These are phyloP conservation scores for Noccaea bulbosa DNA, from an alignment of 345 rosid species.

Conservation along the genomic window DNA sequence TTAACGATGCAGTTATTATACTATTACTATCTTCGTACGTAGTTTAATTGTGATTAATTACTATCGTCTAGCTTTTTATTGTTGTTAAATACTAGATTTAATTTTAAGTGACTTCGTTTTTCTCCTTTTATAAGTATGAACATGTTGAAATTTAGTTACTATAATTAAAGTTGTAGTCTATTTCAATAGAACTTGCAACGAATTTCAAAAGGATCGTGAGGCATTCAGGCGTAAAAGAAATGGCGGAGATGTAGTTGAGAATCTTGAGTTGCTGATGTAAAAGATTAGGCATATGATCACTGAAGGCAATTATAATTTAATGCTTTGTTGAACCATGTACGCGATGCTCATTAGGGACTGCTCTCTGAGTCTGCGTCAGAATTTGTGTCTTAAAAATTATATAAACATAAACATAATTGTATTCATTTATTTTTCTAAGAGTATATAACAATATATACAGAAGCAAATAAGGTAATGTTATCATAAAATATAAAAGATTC, in stretches of 20 bases:
- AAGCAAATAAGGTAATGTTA: neutral
- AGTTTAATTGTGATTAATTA: constrained; percentile 20
- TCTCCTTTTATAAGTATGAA: constrained; percentile 2
- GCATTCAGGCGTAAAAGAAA: neutral
- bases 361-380: neutral
- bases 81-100: neutral
- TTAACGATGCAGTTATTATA: constrained; percentile 29
- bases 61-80: constrained; percentile 13
- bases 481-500: neutral
- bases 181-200: neutral
- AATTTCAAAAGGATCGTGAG: neutral
- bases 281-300: neutral
- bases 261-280: neutral
- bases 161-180: neutral
- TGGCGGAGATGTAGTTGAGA: neutral
- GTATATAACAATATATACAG: neutral
- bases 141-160: neutral
- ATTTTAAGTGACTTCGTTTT: constrained; percentile 3
- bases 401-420: neutral
- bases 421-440: neutral
- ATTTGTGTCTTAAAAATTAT: neutral
- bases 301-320: neutral
- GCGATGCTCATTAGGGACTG: constrained; percentile 5
- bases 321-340: constrained; percentile 2
- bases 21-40: constrained; percentile 18